Evolutionary conservation across 1,139 yeast species (phyloP), one percentile per base, ranked within the genome.

Genomic region (Lodderomyces jiufengensis): DNA sequence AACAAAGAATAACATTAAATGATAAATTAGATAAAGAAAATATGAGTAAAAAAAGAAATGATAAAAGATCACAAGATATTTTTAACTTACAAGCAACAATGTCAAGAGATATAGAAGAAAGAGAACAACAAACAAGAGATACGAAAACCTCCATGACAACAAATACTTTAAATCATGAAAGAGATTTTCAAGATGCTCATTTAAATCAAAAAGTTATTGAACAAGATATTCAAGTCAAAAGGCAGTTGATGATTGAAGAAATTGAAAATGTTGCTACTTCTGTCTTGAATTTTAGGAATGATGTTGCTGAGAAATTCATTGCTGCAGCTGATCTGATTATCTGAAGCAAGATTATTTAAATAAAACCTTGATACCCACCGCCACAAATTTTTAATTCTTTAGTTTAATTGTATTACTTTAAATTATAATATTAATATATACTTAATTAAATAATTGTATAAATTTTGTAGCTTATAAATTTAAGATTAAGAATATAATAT

Each of bases 91-190:
- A 75, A 22, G 65, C 75, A 27, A 62, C 76, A 23, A 73, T 78
- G 40, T 73, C 77, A 36, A 73, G 80, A 15, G 87, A 84, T 51
- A 75, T 81, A 34, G 90, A 82, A 51, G 74, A 73, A 48, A 58
- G 79, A 35, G 85, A 80, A 42, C 70, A 78, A 27, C 86, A 81
- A 41, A 61, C 82, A 31, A 73, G 78, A 37, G 61, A 69, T 13
- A 68, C 78, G 57, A 72, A 73, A 40, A 63, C 70, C 16, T 66
- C 70, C 37, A 69, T 76, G 6, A 76, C 76, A 38, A 78, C 78
- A 42, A 80, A 77, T 28, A 57, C 73, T 36, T 59, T 73, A 18
- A 74, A 73, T 47, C 61, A 80, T 27, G 82, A 82, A 39, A 78
- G 77, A 48, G 66, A 71, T 40, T 72, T 73, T 41, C 77, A 77